These are phyloP conservation scores for Durotheca rogersii DNA, from an alignment of 495 filamentous ascomycete species.

Conservation along the genomic window DNA sequence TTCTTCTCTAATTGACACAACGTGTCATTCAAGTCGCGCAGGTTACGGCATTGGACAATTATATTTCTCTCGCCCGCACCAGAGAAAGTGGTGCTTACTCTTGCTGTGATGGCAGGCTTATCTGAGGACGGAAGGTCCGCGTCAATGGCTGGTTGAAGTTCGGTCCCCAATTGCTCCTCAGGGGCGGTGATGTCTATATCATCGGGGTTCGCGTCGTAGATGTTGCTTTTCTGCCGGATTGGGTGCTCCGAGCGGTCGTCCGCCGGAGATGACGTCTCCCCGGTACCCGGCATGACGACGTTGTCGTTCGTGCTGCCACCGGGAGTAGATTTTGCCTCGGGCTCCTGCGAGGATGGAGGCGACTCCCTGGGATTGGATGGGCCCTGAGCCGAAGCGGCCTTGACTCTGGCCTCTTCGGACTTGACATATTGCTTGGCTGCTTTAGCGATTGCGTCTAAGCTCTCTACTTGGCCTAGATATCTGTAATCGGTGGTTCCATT, in stretches of 20 bases:
- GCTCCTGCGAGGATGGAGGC: not conserved
- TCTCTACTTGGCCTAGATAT: slow-evolving; percentile 36
- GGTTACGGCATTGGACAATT: not conserved
- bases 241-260: not conserved
- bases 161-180: slow-evolving; percentile 38
- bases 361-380: not conserved
- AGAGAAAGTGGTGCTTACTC: slow-evolving; percentile 8
- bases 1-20: not conserved
- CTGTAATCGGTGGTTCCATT: slow-evolving; percentile 31
- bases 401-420: slow-evolving; percentile 31
- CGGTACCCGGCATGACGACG: not conserved
- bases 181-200: slow-evolving; percentile 52
- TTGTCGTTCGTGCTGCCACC: slow-evolving; percentile 4
- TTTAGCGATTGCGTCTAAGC: slow-evolving; percentile 44
- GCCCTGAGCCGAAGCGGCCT: not conserved
- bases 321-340: not conserved
- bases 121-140: slow-evolving; percentile 3
- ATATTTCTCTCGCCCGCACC: not conserved
- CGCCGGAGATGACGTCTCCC: not conserved
- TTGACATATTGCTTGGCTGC: slow-evolving; percentile 49
- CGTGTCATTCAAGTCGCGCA: not conserved
- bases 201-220: slow-evolving; percentile 43
- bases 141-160: slow-evolving; percentile 27
- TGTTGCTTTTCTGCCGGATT: slow-evolving; percentile 22
- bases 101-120: not conserved